Evolutionary conservation across 768 basidiomycete genomes (phyloP).

Genomic region (Lactifluus hygrophoroides): DNA sequence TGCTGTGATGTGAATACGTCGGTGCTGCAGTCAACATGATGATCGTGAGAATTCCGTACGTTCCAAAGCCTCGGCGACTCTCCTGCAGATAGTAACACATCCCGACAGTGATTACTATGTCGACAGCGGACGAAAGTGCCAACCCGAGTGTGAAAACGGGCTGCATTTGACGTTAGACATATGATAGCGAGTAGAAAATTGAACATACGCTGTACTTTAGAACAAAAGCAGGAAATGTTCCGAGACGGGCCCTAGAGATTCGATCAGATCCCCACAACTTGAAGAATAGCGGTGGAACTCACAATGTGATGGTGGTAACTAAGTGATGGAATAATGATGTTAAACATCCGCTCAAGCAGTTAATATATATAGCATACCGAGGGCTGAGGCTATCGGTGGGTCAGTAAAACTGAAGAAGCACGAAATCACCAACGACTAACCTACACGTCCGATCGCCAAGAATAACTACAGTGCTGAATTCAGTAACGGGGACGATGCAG

Average conservation of each 20-base stretch:
- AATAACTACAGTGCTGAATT: constrained; percentile 1
- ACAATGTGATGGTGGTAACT: constrained; percentile 17
- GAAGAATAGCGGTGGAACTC: not conserved
- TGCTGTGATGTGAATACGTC: not conserved
- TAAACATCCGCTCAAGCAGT: not conserved
- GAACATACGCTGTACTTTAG: not conserved
- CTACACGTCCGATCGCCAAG: constrained; percentile 6
- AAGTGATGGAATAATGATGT: not conserved
- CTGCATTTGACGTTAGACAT: constrained; percentile 5
- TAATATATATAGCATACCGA: constrained; percentile 6
- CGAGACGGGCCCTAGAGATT: constrained; percentile 1
- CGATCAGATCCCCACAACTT: not conserved
- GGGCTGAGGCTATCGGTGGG: constrained; percentile 7
- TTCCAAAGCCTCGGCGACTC: constrained; percentile 19
- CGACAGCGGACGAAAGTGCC: constrained; percentile 12
- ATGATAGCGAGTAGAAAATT: no score
- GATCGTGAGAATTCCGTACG: not conserved
- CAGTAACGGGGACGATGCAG: not conserved
- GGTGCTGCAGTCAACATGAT: not conserved
- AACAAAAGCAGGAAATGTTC: constrained; percentile 6
- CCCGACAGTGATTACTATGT: constrained; percentile 17
- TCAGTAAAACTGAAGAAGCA: not conserved
- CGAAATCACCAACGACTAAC: constrained; percentile 1
- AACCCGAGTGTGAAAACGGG: constrained; percentile 20
- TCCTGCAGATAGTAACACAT: constrained; percentile 20